Percentiles rank a stretch among this genome's conserved stretches.
Conservation (phyloP, 495 filamentous ascomycete genomes). For the Xylaria telfairii region DNA sequence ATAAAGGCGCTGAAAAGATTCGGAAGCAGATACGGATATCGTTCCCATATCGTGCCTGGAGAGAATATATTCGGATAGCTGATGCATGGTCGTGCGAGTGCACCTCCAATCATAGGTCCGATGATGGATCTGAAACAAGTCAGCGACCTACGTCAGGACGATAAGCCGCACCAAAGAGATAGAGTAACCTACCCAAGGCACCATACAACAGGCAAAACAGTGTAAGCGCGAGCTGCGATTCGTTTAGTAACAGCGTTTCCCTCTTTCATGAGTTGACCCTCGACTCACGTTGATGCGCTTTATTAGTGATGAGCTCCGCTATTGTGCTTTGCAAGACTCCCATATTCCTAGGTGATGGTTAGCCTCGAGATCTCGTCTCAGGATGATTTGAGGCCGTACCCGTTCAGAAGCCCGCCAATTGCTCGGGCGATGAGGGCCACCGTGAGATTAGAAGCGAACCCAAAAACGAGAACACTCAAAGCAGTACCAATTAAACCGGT, state of each 20-base stretch:
- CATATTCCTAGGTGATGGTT: constrained; percentile 67
- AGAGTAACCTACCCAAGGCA: constrained; percentile 78
- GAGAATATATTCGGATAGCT: constrained; percentile 80
- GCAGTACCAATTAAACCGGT: constrained; percentile 88
- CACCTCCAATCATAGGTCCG: constrained; percentile 88
- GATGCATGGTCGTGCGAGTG: constrained; percentile 82
- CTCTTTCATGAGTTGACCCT: background rate
- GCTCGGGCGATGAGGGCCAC: constrained; percentile 87
- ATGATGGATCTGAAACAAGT: constrained; percentile 67
- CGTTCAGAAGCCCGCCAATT: constrained; percentile 90
- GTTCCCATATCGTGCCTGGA: constrained; percentile 77
- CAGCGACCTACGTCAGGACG: background rate
- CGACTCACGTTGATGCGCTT: constrained; percentile 83
- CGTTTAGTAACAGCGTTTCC: constrained; percentile 33
- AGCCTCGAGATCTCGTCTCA: constrained; percentile 13
- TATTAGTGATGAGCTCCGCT: constrained; percentile 86
- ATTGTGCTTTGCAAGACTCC: constrained; percentile 95
- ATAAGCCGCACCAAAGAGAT: too few relatives aligned
- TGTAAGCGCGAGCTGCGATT: constrained; percentile 77
- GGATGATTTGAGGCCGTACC: constrained; percentile 57
- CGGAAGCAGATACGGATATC: constrained; percentile 88
- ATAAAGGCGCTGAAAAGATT: constrained; percentile 88
- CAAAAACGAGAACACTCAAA: constrained; percentile 92
- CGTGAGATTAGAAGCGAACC: constrained; percentile 83
- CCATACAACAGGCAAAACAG: constrained; percentile 98